These are phyloP conservation scores for Peribolospora kevripleyi DNA, from an alignment of 768 basidiomycete species.

Conservation along the genomic window DNA sequence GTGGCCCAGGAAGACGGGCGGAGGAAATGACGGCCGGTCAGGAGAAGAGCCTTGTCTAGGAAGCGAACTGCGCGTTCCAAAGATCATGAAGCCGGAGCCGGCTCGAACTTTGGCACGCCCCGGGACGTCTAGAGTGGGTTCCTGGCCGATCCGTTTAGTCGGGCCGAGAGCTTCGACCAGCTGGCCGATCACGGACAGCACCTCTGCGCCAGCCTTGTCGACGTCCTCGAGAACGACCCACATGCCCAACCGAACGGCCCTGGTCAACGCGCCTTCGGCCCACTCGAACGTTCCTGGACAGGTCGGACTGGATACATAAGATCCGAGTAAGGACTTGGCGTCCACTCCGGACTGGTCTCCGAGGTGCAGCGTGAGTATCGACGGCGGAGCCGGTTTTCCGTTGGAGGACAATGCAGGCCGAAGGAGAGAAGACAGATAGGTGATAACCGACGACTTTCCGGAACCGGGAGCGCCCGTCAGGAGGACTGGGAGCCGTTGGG, in stretches of 20 bases:
- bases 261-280: constrained; percentile 79
- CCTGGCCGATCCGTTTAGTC: constrained; percentile 46
- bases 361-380: constrained; percentile 65
- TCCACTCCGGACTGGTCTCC: constrained; percentile 77
- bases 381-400: constrained; percentile 13
- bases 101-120: constrained; percentile 45
- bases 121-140: constrained; percentile 34
- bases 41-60: constrained; percentile 9
- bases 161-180: constrained; percentile 41
- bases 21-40: constrained; percentile 24
- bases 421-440: constrained; percentile 45
- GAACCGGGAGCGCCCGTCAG: constrained; percentile 65
- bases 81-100: constrained; percentile 54
- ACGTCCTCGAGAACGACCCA: constrained; percentile 88
- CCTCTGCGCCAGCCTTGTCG: constrained; percentile 69
- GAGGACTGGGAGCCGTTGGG: constrained; percentile 49
- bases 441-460: constrained; percentile 59
- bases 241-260: constrained; percentile 64
- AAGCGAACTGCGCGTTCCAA: constrained; percentile 54
- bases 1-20: constrained; percentile 53
- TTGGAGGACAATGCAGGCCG: constrained; percentile 32
- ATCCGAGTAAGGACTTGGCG: constrained; percentile 73
- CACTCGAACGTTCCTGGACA: constrained; percentile 78
- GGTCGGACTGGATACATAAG: constrained; percentile 64
- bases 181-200: constrained; percentile 64